These are phyloP conservation scores for Venturia asperata DNA, from an alignment of 2,329 filamentous ascomycete species.

Conservation along the genomic window DNA sequence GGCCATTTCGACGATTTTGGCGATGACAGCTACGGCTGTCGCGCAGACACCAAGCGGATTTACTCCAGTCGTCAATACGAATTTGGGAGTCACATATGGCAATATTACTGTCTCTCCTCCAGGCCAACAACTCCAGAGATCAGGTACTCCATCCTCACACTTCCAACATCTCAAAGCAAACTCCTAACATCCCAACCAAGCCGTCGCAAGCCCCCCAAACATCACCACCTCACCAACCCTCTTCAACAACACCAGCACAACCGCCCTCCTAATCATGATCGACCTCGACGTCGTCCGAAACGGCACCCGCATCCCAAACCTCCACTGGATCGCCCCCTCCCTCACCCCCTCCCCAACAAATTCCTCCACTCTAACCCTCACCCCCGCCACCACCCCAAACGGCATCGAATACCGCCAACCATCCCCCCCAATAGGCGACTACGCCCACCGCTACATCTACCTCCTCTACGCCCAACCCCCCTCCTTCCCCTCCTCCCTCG, in stretches of 20 bases:
- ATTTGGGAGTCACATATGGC: conserved; percentile 6
- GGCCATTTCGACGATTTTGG: neutral
- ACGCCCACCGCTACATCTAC: conserved; percentile 9
- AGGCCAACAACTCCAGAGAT: conserved; percentile 2
- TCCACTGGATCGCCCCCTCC: conserved; percentile 12
- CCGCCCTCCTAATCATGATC: conserved; percentile 6
- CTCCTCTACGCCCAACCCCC: conserved; percentile 10
- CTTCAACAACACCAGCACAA: neutral
- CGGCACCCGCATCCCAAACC: conserved; percentile 3
- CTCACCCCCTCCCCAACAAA: neutral
- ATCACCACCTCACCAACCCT: neutral
- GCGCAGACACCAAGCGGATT: conserved; percentile 11
- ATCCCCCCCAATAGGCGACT: conserved; percentile 2
- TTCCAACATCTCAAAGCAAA: too few relatives aligned
- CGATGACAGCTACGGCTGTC: neutral
- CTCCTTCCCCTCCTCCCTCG: neutral
- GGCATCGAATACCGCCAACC: conserved; percentile 11
- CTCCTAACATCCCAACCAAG: neutral
- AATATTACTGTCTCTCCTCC: conserved; percentile 4
- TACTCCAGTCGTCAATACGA: neutral
- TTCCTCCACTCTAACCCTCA: neutral
- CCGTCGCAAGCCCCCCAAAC: conserved; percentile 3
- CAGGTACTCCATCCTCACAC: too few relatives aligned
- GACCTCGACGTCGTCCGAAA: conserved; percentile 9
- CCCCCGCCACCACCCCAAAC: neutral